These are phyloP conservation scores for Pseudocercospora fuligena DNA, from an alignment of 2,329 filamentous ascomycete genomes.

Conservation along the genomic window DNA sequence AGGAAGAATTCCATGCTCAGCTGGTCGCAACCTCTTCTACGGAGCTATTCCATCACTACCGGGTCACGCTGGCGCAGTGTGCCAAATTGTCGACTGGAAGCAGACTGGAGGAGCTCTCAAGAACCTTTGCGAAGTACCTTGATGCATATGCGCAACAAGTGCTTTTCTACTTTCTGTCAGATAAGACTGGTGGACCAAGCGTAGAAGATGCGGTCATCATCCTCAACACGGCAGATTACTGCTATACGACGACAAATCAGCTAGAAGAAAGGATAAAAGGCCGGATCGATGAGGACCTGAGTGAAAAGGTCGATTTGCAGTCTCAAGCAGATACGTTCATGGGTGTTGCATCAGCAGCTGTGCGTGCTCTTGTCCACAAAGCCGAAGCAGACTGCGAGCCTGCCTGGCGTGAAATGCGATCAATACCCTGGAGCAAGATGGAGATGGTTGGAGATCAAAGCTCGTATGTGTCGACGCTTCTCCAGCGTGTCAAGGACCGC, in stretches of 20 bases:
- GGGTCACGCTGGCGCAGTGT: constrained; percentile 88
- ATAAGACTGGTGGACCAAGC: constrained; percentile 61
- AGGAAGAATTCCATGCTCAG: constrained; percentile 91
- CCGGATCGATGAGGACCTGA: constrained; percentile 80
- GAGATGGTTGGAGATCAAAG: constrained; percentile 93
- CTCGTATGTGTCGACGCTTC: constrained; percentile 82
- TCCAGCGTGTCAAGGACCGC: constrained; percentile 72
- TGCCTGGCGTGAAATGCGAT: constrained; percentile 95
- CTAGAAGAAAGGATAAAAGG: constrained; percentile 93
- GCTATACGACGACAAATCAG: constrained; percentile 89
- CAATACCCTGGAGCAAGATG: constrained; percentile 92
- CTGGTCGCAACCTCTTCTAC: constrained; percentile 92
- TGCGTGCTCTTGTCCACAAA: constrained; percentile 80
- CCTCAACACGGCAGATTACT: constrained; percentile 96
- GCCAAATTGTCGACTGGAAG: constrained; percentile 94
- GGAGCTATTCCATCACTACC: constrained; percentile 96
- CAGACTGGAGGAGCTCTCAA: constrained; percentile 80
- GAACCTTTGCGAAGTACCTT: constrained; percentile 86
- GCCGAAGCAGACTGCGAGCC: constrained; percentile 83
- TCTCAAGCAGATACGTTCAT: constrained; percentile 95
- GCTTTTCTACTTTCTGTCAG: constrained; percentile 71
- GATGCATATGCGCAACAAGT: constrained; percentile 96
- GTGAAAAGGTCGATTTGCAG: constrained; percentile 79
- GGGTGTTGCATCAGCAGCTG: constrained; percentile 86
- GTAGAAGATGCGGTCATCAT: constrained; percentile 83